phyloP scores from a whole-genome alignment of 306 rosid genomes.

The Hippophae tibetana region DNA sequence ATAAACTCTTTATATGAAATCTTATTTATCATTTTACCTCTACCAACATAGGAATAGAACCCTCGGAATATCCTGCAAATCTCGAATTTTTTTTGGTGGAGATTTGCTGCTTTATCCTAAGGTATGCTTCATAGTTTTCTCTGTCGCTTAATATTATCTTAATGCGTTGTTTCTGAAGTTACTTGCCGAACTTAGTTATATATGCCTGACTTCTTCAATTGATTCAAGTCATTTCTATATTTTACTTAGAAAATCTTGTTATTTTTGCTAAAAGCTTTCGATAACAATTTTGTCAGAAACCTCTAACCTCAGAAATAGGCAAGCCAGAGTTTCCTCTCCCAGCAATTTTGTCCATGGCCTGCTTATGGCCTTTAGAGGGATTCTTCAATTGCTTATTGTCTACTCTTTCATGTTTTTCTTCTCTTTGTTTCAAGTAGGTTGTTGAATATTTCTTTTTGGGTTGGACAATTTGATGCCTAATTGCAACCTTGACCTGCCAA shows the following conservation, averaged over 20 bases:
- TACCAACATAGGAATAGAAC: too few species aligned
- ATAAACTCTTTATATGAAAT: too few species aligned
- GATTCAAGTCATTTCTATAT: background rate
- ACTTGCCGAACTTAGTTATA: background rate
- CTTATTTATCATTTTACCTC: too few species aligned
- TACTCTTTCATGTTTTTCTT: background rate
- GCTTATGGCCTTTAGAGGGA: slow-evolving; percentile 1
- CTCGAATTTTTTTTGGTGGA: background rate
- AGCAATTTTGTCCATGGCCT: slow-evolving; percentile 5
- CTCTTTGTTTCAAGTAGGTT: slow-evolving; percentile 9
- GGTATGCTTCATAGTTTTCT: background rate
- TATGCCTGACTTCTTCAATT: background rate
- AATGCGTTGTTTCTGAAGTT: too few species aligned
- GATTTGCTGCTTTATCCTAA: slow-evolving; percentile 10
- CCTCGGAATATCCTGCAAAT: slow-evolving; percentile 1
- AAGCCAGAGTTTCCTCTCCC: slow-evolving; percentile 11
- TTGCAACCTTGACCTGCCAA: slow-evolving; percentile 17
- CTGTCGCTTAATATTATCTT: background rate
- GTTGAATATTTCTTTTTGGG: slow-evolving; percentile 12
- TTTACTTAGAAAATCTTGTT: background rate
- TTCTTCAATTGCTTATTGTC: slow-evolving; percentile 16
- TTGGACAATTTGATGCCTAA: slow-evolving; percentile 8
- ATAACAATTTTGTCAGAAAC: too few species aligned
- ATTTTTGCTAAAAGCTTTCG: too few species aligned
- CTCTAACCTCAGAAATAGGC: slow-evolving; percentile 9